Evolutionary conservation across 2,329 filamentous ascomycete species (phyloP).

Genomic region (Aciculosporium take): DNA sequence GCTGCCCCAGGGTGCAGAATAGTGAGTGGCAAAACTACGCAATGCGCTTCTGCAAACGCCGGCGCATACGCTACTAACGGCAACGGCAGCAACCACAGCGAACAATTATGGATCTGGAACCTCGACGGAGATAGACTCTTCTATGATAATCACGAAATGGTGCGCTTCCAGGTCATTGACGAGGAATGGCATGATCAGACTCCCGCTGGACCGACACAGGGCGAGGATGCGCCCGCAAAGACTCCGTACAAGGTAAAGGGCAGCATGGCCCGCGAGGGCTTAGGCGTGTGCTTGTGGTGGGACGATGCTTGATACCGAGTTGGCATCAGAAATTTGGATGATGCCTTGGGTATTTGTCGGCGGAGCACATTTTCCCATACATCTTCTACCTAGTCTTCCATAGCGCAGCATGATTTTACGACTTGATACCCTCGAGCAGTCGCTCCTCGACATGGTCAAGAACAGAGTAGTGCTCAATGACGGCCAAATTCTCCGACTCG

Average conservation of each 20-base stretch:
- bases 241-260: slow-evolving; percentile 59
- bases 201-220: slow-evolving; percentile 50
- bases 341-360: slow-evolving; percentile 1
- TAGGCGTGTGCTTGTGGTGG: slow-evolving; percentile 53
- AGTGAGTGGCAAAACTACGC: slow-evolving; percentile 41
- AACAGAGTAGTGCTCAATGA: slow-evolving; percentile 86
- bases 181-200: slow-evolving; percentile 89
- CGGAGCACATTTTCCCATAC: slow-evolving; percentile 10
- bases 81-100: slow-evolving; percentile 46
- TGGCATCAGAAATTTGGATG: slow-evolving; percentile 5
- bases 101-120: slow-evolving; percentile 76
- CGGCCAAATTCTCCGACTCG: slow-evolving; percentile 90
- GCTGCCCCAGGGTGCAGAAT: slow-evolving; percentile 61
- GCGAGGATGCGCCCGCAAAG: slow-evolving; percentile 45
- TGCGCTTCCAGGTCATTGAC: slow-evolving; percentile 70
- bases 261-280: slow-evolving; percentile 47
- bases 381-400: slow-evolving; percentile 2
- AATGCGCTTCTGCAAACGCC: neutral
- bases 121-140: slow-evolving; percentile 61
- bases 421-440: slow-evolving; percentile 45
- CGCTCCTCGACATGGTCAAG: slow-evolving; percentile 78
- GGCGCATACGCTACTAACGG: too few relatives aligned
- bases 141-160: slow-evolving; percentile 81
- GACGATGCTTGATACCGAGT: slow-evolving; percentile 21
- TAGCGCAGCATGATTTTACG: slow-evolving; percentile 18